Base-by-base conservation (phyloP, 331 rosid species). In the Malus hybrid region DNA sequence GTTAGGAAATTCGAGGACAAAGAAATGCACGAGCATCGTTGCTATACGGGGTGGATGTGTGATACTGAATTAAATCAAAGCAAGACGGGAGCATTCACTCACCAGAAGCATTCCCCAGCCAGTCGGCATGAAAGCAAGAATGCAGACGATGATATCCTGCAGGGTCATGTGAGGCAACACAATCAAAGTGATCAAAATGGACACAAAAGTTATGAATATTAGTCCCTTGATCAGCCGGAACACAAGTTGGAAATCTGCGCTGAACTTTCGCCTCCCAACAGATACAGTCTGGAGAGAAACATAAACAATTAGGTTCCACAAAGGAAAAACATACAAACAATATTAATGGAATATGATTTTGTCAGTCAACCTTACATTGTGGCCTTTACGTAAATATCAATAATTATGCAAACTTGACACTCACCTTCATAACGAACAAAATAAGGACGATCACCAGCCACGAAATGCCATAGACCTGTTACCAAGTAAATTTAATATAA, bases 101-200 rank as follows among this genome's bases (percentile, higher is more conserved):
- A 94, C 99, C 96, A 89, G 86, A 80, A 95, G 90, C 83, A 95
- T 83, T 61, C 99, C 99, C 99, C 99, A 95, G 66, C 99, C 99
- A 66, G 99, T 95, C 39, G 99, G 99, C 99, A 92, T 90, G 87
- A 95, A 95, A 79, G 99, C 99, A 72, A 95, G 99, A 76, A 92
- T 86, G 82, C 99, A 95, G 44, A 95, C 97, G 79, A 95, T 52
- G 69, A 95, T 95, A 80, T 95, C 99, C 75, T 84, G 96, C 72
- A 92, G 22, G 18, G 97, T 87, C 99, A 95, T 92, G 34, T 83
- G 93, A 20, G 97, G 97, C 56, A 95, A 90, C 56, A 96, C 97
- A 70, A 95, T 90, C 84, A 95, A 85, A 48, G 88, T 89, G 52
- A 95, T 90, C 20, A 95, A 90, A 83, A 95, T 90, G 19, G 97